Conservation (phyloP, 805 yeast species). For the Saturnispora saitoi region DNA sequence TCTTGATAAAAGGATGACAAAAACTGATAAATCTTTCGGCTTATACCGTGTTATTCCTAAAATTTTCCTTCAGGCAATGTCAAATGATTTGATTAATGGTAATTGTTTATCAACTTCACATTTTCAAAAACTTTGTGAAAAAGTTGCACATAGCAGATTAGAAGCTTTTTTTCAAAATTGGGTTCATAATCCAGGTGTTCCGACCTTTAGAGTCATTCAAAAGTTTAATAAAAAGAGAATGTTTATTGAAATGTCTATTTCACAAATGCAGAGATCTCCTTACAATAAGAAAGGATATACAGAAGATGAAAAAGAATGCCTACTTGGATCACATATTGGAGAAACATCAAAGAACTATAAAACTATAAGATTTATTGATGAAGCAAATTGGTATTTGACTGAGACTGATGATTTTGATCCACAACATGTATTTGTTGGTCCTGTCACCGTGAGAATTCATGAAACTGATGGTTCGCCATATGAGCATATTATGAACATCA, state of each 20-base stretch:
- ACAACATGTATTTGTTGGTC: constrained; percentile 71
- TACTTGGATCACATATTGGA: not conserved
- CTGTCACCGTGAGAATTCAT: constrained; percentile 93
- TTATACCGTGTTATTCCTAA: constrained; percentile 86
- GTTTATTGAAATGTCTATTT: constrained; percentile 87
- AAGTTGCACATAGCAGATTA: constrained; percentile 78
- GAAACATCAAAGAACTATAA: constrained; percentile 14
- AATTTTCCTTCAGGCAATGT: constrained; percentile 87
- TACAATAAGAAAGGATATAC: constrained; percentile 12
- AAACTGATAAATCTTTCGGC: constrained; percentile 91
- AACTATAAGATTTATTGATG: constrained; percentile 36
- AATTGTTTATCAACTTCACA: constrained; percentile 69
- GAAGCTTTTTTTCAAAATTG: constrained; percentile 86
- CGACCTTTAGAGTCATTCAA: constrained; percentile 81
- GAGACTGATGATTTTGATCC: constrained; percentile 36
- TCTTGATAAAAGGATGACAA: constrained; percentile 86
- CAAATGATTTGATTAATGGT: constrained; percentile 79
- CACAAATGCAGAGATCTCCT: constrained; percentile 73
- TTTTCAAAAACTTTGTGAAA: constrained; percentile 90
- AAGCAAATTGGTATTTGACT: constrained; percentile 32
- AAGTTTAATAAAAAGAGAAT: constrained; percentile 88
- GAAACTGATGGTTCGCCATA: constrained; percentile 99
- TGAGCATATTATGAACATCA: constrained; percentile 90
- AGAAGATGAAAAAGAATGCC: constrained; percentile 14
- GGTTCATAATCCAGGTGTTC: constrained; percentile 86